A percentile compares a stretch with the other conserved stretches of the same genome.
Evolutionary conservation across 1,284 basidiomycete species (phyloP).

Genomic region (Apiotrichum laibachii): DNA sequence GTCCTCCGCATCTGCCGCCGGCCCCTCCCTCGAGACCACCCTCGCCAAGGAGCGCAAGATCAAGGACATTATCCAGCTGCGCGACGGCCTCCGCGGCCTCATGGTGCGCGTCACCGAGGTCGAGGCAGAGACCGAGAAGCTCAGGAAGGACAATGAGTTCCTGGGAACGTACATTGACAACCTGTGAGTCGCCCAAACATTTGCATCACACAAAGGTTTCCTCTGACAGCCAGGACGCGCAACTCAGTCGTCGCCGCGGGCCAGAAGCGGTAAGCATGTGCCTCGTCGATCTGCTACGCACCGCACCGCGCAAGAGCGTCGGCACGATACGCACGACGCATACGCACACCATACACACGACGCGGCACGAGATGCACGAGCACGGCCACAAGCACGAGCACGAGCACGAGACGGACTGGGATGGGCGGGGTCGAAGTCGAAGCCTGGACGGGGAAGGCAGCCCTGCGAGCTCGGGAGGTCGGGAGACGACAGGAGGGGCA

Average conservation of each 20-base stretch:
- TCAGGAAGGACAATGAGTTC: constrained; percentile 47
- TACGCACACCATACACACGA: no score
- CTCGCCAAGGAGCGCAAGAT: constrained; percentile 45
- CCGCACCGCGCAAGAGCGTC: no score
- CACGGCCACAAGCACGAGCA: no score
- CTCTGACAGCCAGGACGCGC: constrained; percentile 33
- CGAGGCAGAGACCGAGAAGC: constrained; percentile 46
- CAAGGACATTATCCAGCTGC: constrained; percentile 43
- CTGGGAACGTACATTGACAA: constrained; percentile 50
- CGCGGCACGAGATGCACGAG: no score
- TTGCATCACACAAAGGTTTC: no score
- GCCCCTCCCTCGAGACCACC: constrained; percentile 35
- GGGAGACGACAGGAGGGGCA: no score
- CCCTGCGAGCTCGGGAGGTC: no score
- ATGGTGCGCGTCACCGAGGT: constrained; percentile 42
- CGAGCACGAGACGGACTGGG: no score
- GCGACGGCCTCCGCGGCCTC: constrained; percentile 45
- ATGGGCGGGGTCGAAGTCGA: no score
- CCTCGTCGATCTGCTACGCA: no score
- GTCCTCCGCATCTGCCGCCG: not conserved
- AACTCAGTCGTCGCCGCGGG: constrained; percentile 49
- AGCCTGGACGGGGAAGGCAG: no score
- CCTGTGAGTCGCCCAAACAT: constrained; percentile 45
- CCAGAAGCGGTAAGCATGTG: constrained; percentile 28
- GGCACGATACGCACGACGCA: no score